These are phyloP conservation scores for Botrytis hyacinthi DNA, from an alignment of 2,329 filamentous ascomycete species.

Conservation along the genomic window DNA sequence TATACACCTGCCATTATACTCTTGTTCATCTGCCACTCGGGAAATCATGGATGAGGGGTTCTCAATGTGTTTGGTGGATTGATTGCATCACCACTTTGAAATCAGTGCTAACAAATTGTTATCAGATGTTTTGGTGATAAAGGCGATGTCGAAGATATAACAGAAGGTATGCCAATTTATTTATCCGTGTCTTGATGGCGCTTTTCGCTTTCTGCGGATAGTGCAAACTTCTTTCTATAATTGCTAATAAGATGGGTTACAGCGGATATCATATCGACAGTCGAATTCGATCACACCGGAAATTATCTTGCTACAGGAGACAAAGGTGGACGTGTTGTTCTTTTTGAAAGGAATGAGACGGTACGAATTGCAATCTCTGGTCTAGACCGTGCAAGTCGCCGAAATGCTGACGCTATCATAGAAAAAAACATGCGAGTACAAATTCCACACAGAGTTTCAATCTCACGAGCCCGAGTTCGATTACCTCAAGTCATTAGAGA, in stretches of 20 bases:
- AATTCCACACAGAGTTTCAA: constrained; percentile 99
- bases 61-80: constrained; percentile 1
- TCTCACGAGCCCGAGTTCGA: constrained; percentile 99
- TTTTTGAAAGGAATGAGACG: constrained; percentile 94
- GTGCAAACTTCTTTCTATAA: not conserved
- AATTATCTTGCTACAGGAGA: constrained; percentile 90
- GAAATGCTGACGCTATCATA: constrained; percentile 46
- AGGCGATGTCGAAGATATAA: constrained; percentile 78
- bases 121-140: constrained; percentile 97
- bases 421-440: constrained; percentile 99
- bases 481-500: constrained; percentile 97
- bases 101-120: constrained; percentile 31
- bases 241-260: constrained; percentile 28
- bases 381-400: not conserved
- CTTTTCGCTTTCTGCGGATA: not conserved
- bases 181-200: not conserved
- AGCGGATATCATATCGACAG: constrained; percentile 90
- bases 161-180: constrained; percentile 36
- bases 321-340: constrained; percentile 80
- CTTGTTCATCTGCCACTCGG: constrained; percentile 6
- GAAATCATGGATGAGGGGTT: not conserved
- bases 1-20: constrained; percentile 21
- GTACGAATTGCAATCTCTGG: constrained; percentile 48
- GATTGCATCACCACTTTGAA: constrained; percentile 12
- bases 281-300: constrained; percentile 86